Percentiles rank a stretch among this genome's conserved stretches.
Conservation (phyloP, 805 yeast genomes). For the Candida cerambycidarum region DNA sequence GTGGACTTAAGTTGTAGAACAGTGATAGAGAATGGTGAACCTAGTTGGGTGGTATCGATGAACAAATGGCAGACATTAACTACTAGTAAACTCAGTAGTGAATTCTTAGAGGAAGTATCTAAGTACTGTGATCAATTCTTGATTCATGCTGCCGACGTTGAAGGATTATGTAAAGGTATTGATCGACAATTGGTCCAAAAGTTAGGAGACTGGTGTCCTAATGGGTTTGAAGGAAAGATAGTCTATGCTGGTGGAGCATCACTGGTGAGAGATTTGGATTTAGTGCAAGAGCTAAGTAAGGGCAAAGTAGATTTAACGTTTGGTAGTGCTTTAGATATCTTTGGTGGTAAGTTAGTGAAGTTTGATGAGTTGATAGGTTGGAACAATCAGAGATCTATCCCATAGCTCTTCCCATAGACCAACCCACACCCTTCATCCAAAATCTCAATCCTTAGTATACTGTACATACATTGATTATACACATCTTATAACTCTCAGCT, state of each 20-base stretch:
- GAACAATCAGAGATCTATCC: no score
- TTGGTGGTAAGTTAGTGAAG: slow-evolving; percentile 83
- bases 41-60: slow-evolving; percentile 91
- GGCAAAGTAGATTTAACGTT: slow-evolving; percentile 90
- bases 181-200: slow-evolving; percentile 73
- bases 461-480: slow-evolving; percentile 3
- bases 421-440: no score
- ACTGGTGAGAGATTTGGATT: slow-evolving; percentile 61
- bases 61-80: slow-evolving; percentile 96
- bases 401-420: no score
- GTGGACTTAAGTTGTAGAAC: slow-evolving; percentile 85
- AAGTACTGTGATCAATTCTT: slow-evolving; percentile 80
- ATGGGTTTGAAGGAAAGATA: slow-evolving; percentile 57
- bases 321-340: slow-evolving; percentile 92
- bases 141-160: slow-evolving; percentile 98
- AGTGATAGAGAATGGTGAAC: slow-evolving; percentile 20
- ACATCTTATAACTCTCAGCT: no score
- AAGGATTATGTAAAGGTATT: slow-evolving; percentile 91
- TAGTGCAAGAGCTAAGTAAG: slow-evolving; percentile 64
- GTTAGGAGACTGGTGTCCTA: slow-evolving; percentile 75
- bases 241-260: slow-evolving; percentile 98
- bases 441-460: no score
- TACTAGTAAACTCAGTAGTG: slow-evolving; percentile 51
- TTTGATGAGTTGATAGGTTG: slow-evolving; percentile 75
- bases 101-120: slow-evolving; percentile 54